Base-by-base conservation (phyloP, 2,329 filamentous ascomycete genomes). In the Polychaeton citri region DNA sequence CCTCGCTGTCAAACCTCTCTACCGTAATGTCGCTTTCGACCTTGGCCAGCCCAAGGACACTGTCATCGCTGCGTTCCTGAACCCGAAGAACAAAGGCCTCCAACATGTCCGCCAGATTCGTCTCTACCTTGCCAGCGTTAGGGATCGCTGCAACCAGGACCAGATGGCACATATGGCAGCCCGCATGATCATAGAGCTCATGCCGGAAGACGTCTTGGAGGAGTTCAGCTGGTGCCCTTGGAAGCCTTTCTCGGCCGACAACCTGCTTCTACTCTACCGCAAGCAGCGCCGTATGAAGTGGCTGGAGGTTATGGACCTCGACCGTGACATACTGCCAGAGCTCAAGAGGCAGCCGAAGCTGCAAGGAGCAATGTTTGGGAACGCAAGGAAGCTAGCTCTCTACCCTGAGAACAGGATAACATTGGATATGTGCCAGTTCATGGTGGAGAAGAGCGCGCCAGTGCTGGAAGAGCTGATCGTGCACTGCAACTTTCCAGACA, bases 151-250 rank as follows among this genome's bases (percentile, higher is more conserved):
- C 47, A 61, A 63, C 30, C 49, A 53, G 34, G 49, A 61, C 35
- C 56, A 61, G 37, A 63, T 64, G 41, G 64, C 64, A 26, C 56
- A 65, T 36, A 64, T 68, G 36, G 61, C 62, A 0, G 61, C 63
- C 15, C 60, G 64, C 31, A 64, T 68, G 59, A 57, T 69, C 13
- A 39, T 69, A 13, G 65, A 68, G 40, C 58, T 66, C 41, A 46
- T 69, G 21, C 65, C 65, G 1, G 61, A 66, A 35, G 59, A 68
- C 40, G 62, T 61, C 21, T 52, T 69, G 17, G 64, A 68, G 41
- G 61, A 63, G 41, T 67, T 68, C 51, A 64, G 60, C 37, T 69
- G 65, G 65, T 63, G 65, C 48, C 64, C 64, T 12, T 68, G 64
- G 65, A 56, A 57, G 32, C 54, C 60, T 1, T 68, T 68, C 41